These are phyloP conservation scores for Hypoxylon rickii DNA, from an alignment of 495 filamentous ascomycete genomes.

Conservation along the genomic window DNA sequence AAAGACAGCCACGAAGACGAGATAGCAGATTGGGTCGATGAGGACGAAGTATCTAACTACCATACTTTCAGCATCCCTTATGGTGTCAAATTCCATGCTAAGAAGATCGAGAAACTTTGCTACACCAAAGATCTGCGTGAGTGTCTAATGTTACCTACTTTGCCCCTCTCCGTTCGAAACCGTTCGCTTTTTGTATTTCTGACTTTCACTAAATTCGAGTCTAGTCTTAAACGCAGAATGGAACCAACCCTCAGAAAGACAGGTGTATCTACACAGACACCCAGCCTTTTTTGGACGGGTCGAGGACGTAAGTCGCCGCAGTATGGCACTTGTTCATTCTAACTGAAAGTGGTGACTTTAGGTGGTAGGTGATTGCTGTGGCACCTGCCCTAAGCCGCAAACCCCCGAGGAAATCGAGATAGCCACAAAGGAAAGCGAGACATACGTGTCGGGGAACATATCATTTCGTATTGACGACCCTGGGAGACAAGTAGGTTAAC, in stretches of 20 bases:
- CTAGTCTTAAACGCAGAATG: constrained; percentile 81
- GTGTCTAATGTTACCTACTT: constrained; percentile 3
- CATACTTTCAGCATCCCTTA: constrained; percentile 81
- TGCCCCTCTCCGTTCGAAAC: neutral
- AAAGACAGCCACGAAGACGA: constrained; percentile 76
- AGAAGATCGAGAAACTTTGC: constrained; percentile 75
- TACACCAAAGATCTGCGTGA: constrained; percentile 73
- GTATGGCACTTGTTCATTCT: neutral
- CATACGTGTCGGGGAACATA: constrained; percentile 71
- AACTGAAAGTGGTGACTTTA: constrained; percentile 41
- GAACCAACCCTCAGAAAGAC: constrained; percentile 72
- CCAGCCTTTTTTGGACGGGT: constrained; percentile 61
- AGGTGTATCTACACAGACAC: constrained; percentile 77
- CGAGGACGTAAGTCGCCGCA: constrained; percentile 38
- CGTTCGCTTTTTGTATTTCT: neutral
- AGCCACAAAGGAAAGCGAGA: constrained; percentile 70
- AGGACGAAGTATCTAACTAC: constrained; percentile 75
- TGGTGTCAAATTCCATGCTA: constrained; percentile 68
- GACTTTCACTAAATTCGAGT: constrained; percentile 9
- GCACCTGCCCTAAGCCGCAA: constrained; percentile 68
- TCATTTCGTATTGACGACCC: constrained; percentile 78
- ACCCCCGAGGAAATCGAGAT: constrained; percentile 72
- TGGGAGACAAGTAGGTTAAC: constrained; percentile 67
- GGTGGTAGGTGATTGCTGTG: constrained; percentile 79
- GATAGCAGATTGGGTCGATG: constrained; percentile 77